phyloP scores from a whole-genome alignment of 306 rosid genomes.

The Erythrophleum fordii region DNA sequence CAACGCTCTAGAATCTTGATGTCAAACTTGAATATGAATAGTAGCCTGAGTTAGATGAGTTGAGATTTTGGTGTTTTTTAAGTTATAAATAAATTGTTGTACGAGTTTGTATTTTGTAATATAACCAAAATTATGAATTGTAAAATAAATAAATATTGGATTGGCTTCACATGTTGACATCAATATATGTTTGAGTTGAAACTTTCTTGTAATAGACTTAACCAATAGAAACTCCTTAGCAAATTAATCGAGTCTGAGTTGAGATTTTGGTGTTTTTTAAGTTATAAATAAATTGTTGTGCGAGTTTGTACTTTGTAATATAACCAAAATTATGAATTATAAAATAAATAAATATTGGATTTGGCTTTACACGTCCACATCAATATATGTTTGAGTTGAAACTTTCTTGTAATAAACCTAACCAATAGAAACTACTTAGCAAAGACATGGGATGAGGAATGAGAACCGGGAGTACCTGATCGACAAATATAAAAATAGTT shows the following conservation, averaged over 20 bases:
- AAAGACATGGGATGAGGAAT: no score
- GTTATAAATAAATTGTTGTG: no score
- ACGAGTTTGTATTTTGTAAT: not conserved
- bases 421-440: not conserved
- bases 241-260: no score
- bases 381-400: no score
- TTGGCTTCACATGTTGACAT: not conserved
- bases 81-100: no score
- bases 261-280: no score
- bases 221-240: not conserved
- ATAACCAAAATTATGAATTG: not conserved
- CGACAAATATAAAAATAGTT: no score
- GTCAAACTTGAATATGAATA: not conserved
- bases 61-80: no score
- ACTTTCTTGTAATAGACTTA: not conserved
- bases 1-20: not conserved
- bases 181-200: no score
- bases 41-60: not conserved
- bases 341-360: not conserved
- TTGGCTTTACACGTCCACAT: not conserved
- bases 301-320: not conserved
- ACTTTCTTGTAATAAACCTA: not conserved
- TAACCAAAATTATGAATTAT: not conserved
- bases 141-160: not conserved
- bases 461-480: no score